Evolutionary conservation across 768 basidiomycete genomes (phyloP), one percentile per base, ranked within the genome.

Genomic region (Epithele typhae): DNA sequence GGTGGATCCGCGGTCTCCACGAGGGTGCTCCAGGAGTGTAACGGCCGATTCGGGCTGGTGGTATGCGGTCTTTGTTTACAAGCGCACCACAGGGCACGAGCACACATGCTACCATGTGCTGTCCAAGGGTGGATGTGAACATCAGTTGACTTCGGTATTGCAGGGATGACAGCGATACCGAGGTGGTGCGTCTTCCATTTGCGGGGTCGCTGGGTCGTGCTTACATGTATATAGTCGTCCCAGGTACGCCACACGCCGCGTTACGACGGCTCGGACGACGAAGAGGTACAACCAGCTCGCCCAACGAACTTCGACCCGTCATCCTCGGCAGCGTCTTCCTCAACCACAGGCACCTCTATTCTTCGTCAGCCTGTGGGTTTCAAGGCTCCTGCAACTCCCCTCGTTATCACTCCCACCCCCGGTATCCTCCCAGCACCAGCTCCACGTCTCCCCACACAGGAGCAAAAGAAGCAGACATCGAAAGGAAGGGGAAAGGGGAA

Each of bases 281-380:
- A 45, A 3, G 17, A 24, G 18, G 21, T 17, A 8, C 2, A 40
- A 1, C 37, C 33, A 5, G 37, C 24, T 33, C 24, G 18, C 25
- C 46, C 41, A 47, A 33, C 15, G 34, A 14, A 10, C 44, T 8
- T 14, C 44, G 5, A 22, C 51, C 5, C 38, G 39, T n/a, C 43
- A 53, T 21, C 40, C 43, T n/a, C 9, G 9, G 15, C 30, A 32
- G 30, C 15, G 2, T 46, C 53, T 37, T 37, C 49, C 7, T 24
- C 35, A 12, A 12, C 37, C 9, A 17, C 46, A 1, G 18, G 8
- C 9, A 25, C 46, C 7, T 37, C 52, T 9, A 23, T 58, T 0
- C 45, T 58, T n/a, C 53, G 56, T 4, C 53, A 49, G 17, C 56
- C 56, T 18, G 53, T 58, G 12, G 56, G 53, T 4, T 54, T 55